Evolutionary conservation across 2,329 filamentous ascomycete species (phyloP).

Genomic region (Cryoendolithus antarcticus): DNA sequence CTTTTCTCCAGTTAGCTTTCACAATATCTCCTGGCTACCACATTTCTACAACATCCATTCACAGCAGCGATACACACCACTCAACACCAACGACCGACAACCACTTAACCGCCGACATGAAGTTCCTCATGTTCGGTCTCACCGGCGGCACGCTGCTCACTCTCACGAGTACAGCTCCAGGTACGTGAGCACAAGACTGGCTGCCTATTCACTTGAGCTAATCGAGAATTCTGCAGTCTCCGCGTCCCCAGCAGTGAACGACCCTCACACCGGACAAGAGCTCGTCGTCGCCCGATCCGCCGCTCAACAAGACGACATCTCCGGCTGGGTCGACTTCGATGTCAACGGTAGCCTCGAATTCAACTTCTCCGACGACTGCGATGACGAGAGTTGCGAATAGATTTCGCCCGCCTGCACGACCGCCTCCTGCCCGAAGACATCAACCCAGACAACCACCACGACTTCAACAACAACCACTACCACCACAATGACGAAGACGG

Average conservation of each 20-base stretch:
- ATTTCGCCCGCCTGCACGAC: conserved; percentile 2
- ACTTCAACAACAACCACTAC: conserved; percentile 2
- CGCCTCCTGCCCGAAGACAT: background rate
- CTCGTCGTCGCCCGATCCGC: background rate
- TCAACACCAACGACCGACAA: conserved; percentile 1
- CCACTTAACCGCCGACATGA: conserved; percentile 4
- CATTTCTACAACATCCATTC: conserved; percentile 3
- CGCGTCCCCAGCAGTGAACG: background rate
- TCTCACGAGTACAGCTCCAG: background rate
- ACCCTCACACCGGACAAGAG: background rate
- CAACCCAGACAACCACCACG: conserved; percentile 1
- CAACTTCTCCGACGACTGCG: background rate
- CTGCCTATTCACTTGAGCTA: background rate
- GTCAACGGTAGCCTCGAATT: background rate
- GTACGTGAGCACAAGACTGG: background rate
- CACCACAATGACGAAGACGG: conserved; percentile 1
- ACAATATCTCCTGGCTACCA: background rate
- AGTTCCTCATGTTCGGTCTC: background rate
- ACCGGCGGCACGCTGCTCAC: background rate
- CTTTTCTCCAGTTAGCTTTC: conserved; percentile 1
- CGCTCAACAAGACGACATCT: background rate
- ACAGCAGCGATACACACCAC: conserved; percentile 2
- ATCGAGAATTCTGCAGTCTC: background rate
- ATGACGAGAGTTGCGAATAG: background rate
- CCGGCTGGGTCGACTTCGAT: background rate